Conservation (phyloP, 139 green algal species). For the Coelastrella sp. region DNA sequence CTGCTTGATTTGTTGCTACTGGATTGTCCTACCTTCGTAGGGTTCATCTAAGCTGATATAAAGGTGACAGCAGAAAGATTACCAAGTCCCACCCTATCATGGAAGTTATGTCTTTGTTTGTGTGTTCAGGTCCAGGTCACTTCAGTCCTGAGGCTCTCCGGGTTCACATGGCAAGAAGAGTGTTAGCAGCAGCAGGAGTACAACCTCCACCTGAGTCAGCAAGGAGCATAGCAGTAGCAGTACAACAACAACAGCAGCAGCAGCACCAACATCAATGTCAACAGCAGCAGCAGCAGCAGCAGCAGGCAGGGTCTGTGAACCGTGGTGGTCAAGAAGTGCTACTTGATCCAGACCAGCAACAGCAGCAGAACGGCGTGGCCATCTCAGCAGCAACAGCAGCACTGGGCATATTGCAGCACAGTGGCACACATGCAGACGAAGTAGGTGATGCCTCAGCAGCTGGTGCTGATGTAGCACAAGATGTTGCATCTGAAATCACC, state of each 20-base stretch:
- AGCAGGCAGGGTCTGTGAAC: background rate
- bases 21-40: no score
- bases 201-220: slow-evolving; percentile 1
- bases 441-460: background rate
- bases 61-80: no score
- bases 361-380: background rate
- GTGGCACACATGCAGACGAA: no score
- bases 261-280: background rate
- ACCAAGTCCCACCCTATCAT: no score
- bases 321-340: background rate
- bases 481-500: no score
- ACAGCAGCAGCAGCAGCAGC: slow-evolving; percentile 1
- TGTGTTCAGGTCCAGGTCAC: slow-evolving; percentile 48
- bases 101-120: no score
- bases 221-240: background rate
- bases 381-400: background rate
- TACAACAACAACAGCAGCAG: slow-evolving; percentile 7
- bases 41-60: no score
- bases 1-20: no score
- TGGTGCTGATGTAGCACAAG: background rate
- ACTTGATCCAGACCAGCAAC: background rate
- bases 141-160: slow-evolving; percentile 62
- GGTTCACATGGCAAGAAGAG: slow-evolving; percentile 64
- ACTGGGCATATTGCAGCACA: background rate
- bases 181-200: slow-evolving; percentile 50